A percentile compares a stretch with the other conserved stretches of the same genome.
These are phyloP conservation scores for Cordyceps tenuipes DNA, from an alignment of 2,329 filamentous ascomycete genomes.

Conservation along the genomic window DNA sequence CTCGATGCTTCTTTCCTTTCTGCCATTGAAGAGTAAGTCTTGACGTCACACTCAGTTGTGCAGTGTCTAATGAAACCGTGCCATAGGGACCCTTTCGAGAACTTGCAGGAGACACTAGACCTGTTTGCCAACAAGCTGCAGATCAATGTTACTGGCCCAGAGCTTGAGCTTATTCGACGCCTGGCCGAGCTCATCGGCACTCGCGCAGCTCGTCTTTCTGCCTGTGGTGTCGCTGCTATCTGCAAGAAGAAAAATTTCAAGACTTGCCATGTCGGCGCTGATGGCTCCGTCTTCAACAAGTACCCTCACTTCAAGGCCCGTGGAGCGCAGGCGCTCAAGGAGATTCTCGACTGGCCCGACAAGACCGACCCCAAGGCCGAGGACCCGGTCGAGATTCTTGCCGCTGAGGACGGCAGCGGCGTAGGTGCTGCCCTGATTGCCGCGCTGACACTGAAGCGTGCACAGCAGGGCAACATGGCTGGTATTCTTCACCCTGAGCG, in stretches of 20 bases:
- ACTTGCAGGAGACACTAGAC: constrained; percentile 80
- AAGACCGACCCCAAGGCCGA: constrained; percentile 62
- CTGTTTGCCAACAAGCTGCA: constrained; percentile 69
- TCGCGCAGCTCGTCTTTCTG: constrained; percentile 82
- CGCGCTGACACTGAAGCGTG: constrained; percentile 56
- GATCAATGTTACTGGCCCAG: constrained; percentile 62
- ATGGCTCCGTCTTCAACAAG: constrained; percentile 98
- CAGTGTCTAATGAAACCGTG: constrained; percentile 13
- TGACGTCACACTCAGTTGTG: not conserved
- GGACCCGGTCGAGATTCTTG: constrained; percentile 79
- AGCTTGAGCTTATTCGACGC: constrained; percentile 82
- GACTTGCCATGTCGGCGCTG: constrained; percentile 87
- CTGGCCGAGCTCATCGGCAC: constrained; percentile 92
- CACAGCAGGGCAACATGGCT: constrained; percentile 53
- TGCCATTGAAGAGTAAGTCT: constrained; percentile 71
- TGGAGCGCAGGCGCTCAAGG: constrained; percentile 78
- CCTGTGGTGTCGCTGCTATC: constrained; percentile 92
- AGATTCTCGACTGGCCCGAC: constrained; percentile 88
- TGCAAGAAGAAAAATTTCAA: constrained; percentile 91
- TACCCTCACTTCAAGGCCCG: constrained; percentile 97
- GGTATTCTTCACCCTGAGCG: constrained; percentile 59
- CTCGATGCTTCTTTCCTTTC: constrained; percentile 92
- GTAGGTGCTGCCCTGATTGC: constrained; percentile 96
- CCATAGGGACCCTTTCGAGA: constrained; percentile 80
- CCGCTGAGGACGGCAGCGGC: constrained; percentile 91